Evolutionary conservation across 208 protist genomes (phyloP).

Genomic region (Leishmania turanica): DNA sequence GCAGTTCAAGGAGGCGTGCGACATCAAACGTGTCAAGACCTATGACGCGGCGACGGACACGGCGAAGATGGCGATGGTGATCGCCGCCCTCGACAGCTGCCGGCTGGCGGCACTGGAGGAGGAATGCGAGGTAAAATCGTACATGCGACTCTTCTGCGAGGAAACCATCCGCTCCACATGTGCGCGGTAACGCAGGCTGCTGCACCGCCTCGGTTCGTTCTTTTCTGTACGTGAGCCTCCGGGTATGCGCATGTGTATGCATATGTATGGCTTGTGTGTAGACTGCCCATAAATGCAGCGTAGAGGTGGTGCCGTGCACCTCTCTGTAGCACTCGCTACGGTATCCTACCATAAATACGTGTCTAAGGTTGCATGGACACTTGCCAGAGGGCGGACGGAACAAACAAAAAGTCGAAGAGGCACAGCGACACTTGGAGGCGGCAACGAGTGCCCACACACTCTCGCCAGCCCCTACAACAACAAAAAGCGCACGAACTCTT

Average conservation of each 20-base stretch:
- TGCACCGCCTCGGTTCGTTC: neutral
- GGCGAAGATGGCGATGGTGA: constrained; percentile 56
- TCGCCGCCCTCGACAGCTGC: constrained; percentile 56
- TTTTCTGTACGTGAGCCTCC: neutral
- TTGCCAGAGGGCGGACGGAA: neutral
- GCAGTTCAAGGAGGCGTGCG: constrained; percentile 26
- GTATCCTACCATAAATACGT: neutral
- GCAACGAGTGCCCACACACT: too few species aligned
- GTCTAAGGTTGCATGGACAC: neutral
- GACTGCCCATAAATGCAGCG: neutral
- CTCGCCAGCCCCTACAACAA: neutral
- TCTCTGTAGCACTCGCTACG: neutral
- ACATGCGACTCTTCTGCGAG: constrained; percentile 76
- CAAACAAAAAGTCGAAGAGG: neutral
- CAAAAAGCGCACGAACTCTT: neutral
- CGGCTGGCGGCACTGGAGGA: constrained; percentile 55
- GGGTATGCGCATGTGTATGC: constrained; percentile 1
- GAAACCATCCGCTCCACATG: constrained; percentile 74
- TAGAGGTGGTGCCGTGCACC: neutral
- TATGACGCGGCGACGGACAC: constrained; percentile 64
- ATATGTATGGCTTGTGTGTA: neutral
- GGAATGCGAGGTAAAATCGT: constrained; percentile 67
- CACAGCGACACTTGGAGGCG: neutral
- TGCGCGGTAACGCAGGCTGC: constrained; percentile 14
- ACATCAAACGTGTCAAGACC: constrained; percentile 47